A percentile compares a stretch with the other conserved stretches of the same genome.
Evolutionary conservation across 2,329 filamentous ascomycete genomes (phyloP).

Genomic region (Aureobasidium subglaciale): DNA sequence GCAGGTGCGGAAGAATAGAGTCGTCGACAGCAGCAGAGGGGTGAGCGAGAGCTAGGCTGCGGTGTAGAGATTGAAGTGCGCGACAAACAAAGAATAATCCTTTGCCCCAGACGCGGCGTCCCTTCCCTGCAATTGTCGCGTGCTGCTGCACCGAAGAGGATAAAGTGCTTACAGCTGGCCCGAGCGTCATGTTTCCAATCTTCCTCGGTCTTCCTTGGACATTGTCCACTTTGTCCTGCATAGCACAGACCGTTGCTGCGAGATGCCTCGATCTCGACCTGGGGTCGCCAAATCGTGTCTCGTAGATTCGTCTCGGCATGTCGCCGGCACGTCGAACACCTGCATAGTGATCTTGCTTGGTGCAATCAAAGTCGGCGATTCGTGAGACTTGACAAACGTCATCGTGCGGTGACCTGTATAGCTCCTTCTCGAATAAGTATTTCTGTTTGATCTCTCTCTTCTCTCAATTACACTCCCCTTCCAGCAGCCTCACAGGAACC

Average conservation of each 20-base stretch:
- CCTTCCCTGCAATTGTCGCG: neutral
- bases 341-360: no score
- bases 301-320: no score
- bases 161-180: neutral
- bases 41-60: neutral
- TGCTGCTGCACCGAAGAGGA: neutral
- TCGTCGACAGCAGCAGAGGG: neutral
- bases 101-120: constrained; percentile 3
- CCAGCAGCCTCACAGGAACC: neutral
- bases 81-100: neutral
- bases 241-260: neutral
- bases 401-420: neutral
- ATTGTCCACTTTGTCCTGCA: neutral
- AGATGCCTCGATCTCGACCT: neutral
- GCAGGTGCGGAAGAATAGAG: neutral
- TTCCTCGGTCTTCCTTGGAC: neutral
- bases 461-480: neutral
- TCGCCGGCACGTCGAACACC: no score
- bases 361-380: neutral
- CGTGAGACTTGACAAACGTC: neutral
- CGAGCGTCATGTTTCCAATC: neutral
- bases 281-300: no score
- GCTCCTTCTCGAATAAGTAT: constrained; percentile 7
- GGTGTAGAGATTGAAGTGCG: neutral
- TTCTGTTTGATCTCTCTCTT: neutral